Evolutionary conservation across 2,329 filamentous ascomycete genomes (phyloP), one percentile per base, ranked within the genome.

Genomic region (Blastomyces parvus): DNA sequence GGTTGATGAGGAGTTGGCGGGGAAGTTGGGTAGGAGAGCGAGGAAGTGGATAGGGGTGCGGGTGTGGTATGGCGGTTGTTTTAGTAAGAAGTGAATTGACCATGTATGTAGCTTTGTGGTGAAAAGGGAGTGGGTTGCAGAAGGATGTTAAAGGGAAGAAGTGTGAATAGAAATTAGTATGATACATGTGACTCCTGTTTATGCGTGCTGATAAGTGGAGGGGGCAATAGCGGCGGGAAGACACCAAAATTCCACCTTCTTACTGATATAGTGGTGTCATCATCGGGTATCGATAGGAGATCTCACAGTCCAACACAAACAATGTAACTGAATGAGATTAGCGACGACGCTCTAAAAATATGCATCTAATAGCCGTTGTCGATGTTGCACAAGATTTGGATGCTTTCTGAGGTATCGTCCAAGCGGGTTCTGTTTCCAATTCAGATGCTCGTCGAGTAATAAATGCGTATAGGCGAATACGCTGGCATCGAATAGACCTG

Each of bases 391-490:
- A 66, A 97, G 79, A 68, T 85, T 86, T 7, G 79, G 78, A 69
- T 85, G 83, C 64, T 78, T 78, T 60, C 73, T 75, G 64, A 96
- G 71, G 60, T 83, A 77, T 62, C 82, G 80, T 57, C 59, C 79
- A 60, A 96, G 76, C 61, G 80, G 79, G 65, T 81, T 82, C 63
- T 89, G 84, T 64, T 78, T 79, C 89, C 89, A 92, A 1, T 76
- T 79, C 67, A 91, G 70, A 1, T 70, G 70, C 42, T 86, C 81
- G 64, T 89, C 85, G 60, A 96, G 76, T 61, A 97, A 79, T 60
- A 96, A 79, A 74, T 95, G 86, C 0, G 90, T 92, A 75, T 97
- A 99, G 3, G 91, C 87, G 77, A 97, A 97, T 1, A 97, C 84
- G 62, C 85, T 86, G 7, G 93, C 92, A 76, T 99, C 94, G 69